Evolutionary conservation across 2,329 filamentous ascomycete genomes (phyloP), one percentile per base, ranked within the genome.

Genomic region (Cercospora sesami): DNA sequence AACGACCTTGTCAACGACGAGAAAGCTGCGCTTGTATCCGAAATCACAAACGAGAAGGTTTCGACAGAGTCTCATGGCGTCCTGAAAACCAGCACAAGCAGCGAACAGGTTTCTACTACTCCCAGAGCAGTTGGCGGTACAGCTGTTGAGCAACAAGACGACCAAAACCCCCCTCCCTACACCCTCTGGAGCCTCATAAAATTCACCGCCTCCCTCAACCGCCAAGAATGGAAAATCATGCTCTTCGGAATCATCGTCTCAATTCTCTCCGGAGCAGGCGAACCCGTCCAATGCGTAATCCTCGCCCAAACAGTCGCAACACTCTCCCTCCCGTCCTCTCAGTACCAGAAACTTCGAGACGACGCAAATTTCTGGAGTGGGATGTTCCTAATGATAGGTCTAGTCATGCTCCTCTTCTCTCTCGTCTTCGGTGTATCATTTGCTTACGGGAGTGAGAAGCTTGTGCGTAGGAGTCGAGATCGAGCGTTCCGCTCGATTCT

Each of bases 301-400:
- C 94, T 97, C 74, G 90, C 93, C 74, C 96, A 97, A 80, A 86
- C 92, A 66, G 93, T 97, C 78, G 86, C 87, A 68, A 86, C 88
- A 12, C 84, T 94, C 16, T 87, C 89, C 7, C 80, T 89, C 28
- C 86, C 83, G 26, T 78, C 80, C n/a, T 78, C 73, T 36, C 84
- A 83, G 78, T 73, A 80, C 84, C 33, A 28, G 1, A 33, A 57
- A 26, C 57, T 69, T 12, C 60, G 63, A 12, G 68, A 80, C 1
- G 75, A 80, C 42, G 81, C 79, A 16, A 79, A 85, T 67, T 85
- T 85, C 71, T 86, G 82, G 77, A 78, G 82, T 0, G 77, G 86
- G 14, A 85, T 86, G 82, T 86, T 86, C 71, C 83, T 86, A 69
- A 73, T 86, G 16, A 79, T 86, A 4, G 83, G 84, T 0, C 69